Base-by-base conservation (phyloP, 495 filamentous ascomycete genomes). In the Aspergillus mulundensis region DNA sequence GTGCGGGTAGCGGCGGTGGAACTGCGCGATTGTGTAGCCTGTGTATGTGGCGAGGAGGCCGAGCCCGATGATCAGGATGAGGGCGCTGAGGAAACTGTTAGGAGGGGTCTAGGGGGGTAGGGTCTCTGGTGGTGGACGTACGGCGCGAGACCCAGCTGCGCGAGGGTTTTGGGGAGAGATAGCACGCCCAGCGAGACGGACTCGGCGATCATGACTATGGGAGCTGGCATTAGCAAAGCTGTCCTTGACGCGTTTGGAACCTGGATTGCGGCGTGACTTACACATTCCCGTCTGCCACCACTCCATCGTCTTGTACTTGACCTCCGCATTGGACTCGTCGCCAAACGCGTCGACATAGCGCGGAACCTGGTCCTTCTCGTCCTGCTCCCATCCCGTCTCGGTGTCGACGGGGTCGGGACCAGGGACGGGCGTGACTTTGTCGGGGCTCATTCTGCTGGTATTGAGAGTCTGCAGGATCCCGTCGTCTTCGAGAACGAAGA, bases 1-100 rank as follows among this genome's bases (percentile, higher is more conserved):
- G 32, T 85, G 72, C 14, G 72, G 89, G 63, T 85, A 84, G 23
- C 77, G 78, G 38, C 86, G 58, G 63, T 89, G 84, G 59, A 65
- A 84, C 61, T 89, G 85, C 32, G 83, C 87, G 56, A 92, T 81
- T 47, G 89, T 81, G 59, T 85, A 88, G 61, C 86, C 86, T 16
- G 87, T 89, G 70, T 92, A 94, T 41, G 83, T 84, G 48, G 89
- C 85, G 12, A 89, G 59, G 18, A 89, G 59, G 40, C 89, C 89
- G 11, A 90, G 67, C 10, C 72, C 67, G 38, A 88, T 68, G 83
- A 92, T 65, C 73, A 88, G 77, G 23, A 88, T 65, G 20, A 89
- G 52, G 36, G 86, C 70, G 34, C 65, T 24, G 20, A 16, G 15
- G 28, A 11, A 20, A 42, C 19, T 34, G 43, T 47, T 48, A 42